phyloP scores from a whole-genome alignment of 257 asterid genomes.

The Haberlea rhodopensis region DNA sequence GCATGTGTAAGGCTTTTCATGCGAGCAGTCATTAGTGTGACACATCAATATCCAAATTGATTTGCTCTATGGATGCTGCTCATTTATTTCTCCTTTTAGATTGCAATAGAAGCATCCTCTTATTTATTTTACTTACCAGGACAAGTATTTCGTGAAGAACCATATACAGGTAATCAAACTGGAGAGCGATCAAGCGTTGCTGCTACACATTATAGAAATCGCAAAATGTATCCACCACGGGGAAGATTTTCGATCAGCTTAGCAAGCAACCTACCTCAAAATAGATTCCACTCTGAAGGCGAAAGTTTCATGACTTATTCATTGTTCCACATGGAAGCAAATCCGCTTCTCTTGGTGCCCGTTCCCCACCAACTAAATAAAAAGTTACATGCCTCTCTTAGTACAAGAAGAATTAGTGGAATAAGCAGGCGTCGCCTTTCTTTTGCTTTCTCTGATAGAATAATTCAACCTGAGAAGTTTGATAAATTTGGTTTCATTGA shows the following conservation, averaged over 20 bases:
- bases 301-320: slow-evolving; percentile 32
- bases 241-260: slow-evolving; percentile 34
- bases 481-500: slow-evolving; percentile 41
- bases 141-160: slow-evolving; percentile 38
- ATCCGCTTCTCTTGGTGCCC: slow-evolving; percentile 26
- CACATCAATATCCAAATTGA: background rate
- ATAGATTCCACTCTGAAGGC: slow-evolving; percentile 32
- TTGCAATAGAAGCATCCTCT: slow-evolving; percentile 25
- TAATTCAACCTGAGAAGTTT: slow-evolving; percentile 44
- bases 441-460: slow-evolving; percentile 34
- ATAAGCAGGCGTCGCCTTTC: slow-evolving; percentile 38
- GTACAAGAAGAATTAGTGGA: slow-evolving; percentile 41
- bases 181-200: slow-evolving; percentile 34
- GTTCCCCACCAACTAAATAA: slow-evolving; percentile 29
- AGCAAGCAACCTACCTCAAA: slow-evolving; percentile 29
- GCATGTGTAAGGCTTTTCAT: background rate
- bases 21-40: background rate
- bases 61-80: background rate
- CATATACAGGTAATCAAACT: slow-evolving; percentile 35
- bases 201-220: slow-evolving; percentile 29
- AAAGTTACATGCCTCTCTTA: slow-evolving; percentile 28
- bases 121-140: slow-evolving; percentile 37
- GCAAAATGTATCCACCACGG: slow-evolving; percentile 33
- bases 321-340: slow-evolving; percentile 30
- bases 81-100: slow-evolving; percentile 11